Conservation (phyloP, 306 rosid species). For the Glycine tomentella region DNA sequence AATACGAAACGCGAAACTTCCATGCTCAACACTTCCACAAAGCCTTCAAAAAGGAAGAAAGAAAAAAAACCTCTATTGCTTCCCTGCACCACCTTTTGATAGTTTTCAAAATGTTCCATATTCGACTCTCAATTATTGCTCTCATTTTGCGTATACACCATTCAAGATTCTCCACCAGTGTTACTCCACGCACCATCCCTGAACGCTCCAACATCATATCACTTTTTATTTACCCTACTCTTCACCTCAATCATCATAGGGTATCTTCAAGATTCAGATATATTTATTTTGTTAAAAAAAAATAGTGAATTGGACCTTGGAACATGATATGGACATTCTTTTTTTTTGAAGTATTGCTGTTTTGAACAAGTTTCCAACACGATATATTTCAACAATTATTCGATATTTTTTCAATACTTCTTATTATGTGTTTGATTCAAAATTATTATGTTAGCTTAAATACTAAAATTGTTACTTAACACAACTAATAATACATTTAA, state of each 20-base stretch:
- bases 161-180: neutral
- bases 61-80: neutral
- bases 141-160: slow-evolving; percentile 36
- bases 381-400: too few relatives aligned
- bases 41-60: neutral
- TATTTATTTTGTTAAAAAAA: too few relatives aligned
- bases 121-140: slow-evolving; percentile 36
- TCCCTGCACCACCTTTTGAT: neutral
- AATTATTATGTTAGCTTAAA: too few relatives aligned
- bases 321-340: too few relatives aligned
- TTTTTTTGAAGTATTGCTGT: too few relatives aligned
- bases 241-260: neutral
- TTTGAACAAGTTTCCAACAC: too few relatives aligned
- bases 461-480: too few relatives aligned
- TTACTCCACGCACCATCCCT: neutral
- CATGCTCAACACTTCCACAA: neutral
- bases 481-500: too few relatives aligned
- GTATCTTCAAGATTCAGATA: too few relatives aligned
- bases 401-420: too few relatives aligned
- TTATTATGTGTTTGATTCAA: too few relatives aligned
- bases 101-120: slow-evolving; percentile 19
- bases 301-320: too few relatives aligned
- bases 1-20: slow-evolving; percentile 1
- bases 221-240: neutral
- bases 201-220: neutral